phyloP scores from a whole-genome alignment of 2,329 filamentous ascomycete species.

The Thyridium curvatum region DNA sequence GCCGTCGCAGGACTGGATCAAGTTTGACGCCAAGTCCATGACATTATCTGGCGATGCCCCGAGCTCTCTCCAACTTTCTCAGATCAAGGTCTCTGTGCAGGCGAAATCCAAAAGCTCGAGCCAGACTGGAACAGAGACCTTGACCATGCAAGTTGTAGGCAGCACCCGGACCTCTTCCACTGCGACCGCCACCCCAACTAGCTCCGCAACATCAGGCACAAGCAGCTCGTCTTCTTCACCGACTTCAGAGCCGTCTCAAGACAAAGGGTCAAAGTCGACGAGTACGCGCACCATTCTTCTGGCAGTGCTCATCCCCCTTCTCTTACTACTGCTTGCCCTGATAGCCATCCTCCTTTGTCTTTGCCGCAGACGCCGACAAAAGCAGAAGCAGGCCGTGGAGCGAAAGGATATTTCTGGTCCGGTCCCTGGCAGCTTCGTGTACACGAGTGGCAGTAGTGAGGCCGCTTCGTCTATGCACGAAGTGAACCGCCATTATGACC shows the following conservation, averaged over 20 bases:
- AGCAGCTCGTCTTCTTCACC: conserved; percentile 6
- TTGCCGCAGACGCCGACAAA: conserved; percentile 17
- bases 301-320: conserved; percentile 35
- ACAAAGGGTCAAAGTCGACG: conserved; percentile 14
- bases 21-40: conserved; percentile 21
- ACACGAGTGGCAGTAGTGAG: conserved; percentile 11
- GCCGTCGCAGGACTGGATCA: conserved; percentile 37
- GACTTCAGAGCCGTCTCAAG: conserved; percentile 14
- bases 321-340: conserved; percentile 27
- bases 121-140: conserved; percentile 26
- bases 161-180: conserved; percentile 14
- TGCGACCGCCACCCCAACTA: no score
- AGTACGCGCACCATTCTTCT: conserved; percentile 25
- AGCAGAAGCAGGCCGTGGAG: conserved; percentile 8
- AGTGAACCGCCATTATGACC: conserved; percentile 9
- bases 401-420: conserved; percentile 22
- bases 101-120: conserved; percentile 24
- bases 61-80: conserved; percentile 16
- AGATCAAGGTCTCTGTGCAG: conserved; percentile 17
- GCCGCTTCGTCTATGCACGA: conserved; percentile 9
- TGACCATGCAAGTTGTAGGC: conserved; percentile 27
- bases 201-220: no score
- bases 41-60: conserved; percentile 35
- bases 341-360: conserved; percentile 19
- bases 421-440: conserved; percentile 19